A percentile compares a stretch with the other conserved stretches of the same genome.
Conservation (phyloP, 208 protist species). For the Trypanosoma brucei region DNA sequence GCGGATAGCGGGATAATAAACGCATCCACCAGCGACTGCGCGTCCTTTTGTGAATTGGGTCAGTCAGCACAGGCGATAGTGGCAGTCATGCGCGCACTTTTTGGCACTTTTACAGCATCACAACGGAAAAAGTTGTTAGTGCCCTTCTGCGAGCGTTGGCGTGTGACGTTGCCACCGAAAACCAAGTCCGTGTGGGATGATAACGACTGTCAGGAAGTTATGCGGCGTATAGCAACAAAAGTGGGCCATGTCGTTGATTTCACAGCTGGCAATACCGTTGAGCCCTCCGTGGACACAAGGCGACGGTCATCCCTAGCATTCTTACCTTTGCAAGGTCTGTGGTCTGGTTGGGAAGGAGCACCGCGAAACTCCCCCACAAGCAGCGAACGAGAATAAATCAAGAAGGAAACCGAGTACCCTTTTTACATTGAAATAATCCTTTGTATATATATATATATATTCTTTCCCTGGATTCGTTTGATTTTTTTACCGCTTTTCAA, state of each 20-base stretch:
- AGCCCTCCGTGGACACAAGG: too few species aligned
- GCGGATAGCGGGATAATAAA: neutral
- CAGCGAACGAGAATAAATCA: too few species aligned
- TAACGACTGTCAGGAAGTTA: neutral
- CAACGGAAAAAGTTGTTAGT: neutral
- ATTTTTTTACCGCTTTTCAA: too few species aligned
- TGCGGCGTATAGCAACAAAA: neutral
- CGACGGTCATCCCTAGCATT: too few species aligned
- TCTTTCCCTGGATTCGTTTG: too few species aligned
- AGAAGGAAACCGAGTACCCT: too few species aligned
- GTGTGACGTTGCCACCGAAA: neutral
- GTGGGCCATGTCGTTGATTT: neutral
- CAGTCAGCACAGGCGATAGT: neutral
- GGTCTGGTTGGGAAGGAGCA: too few species aligned
- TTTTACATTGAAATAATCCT: too few species aligned
- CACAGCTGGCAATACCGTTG: too few species aligned
- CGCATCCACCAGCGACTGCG: neutral
- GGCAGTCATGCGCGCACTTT: neutral
- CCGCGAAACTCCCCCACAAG: too few species aligned
- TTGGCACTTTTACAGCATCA: neutral
- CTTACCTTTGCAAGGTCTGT: too few species aligned
- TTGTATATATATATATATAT: too few species aligned
- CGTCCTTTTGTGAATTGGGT: neutral
- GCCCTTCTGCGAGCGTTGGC: conserved; percentile 4
- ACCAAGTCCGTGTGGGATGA: neutral